Percentiles rank a stretch among this genome's conserved stretches.
Conservation (phyloP, 2,329 filamentous ascomycete genomes). For the Teratosphaeria pseudoeucalypti region DNA sequence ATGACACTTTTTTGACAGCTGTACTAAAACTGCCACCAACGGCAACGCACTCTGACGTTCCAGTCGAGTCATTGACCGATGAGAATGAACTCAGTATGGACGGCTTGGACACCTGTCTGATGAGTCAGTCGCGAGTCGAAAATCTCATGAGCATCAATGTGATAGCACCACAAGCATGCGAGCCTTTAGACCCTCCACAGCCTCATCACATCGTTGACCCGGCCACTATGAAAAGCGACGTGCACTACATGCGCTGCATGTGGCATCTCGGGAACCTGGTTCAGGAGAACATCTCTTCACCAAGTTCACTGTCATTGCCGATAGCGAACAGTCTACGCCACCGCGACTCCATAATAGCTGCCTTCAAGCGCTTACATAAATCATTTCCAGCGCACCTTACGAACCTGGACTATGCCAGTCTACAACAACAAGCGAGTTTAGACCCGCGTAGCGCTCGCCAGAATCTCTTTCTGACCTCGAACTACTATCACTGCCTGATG, state of each 20-base stretch:
- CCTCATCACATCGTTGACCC: conserved; percentile 25
- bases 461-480: conserved; percentile 68
- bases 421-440: conserved; percentile 46
- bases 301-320: conserved; percentile 61
- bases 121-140: conserved; percentile 31
- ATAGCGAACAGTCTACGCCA: conserved; percentile 58
- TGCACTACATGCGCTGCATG: conserved; percentile 58
- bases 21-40: conserved; percentile 67
- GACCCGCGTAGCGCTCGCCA: conserved; percentile 62
- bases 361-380: conserved; percentile 62
- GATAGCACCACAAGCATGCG: conserved; percentile 32
- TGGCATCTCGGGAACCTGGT: conserved; percentile 73
- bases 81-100: conserved; percentile 43
- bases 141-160: conserved; percentile 43
- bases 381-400: conserved; percentile 62
- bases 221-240: conserved; percentile 22
- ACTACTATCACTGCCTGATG: conserved; percentile 77
- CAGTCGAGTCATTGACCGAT: conserved; percentile 61
- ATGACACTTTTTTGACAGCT: conserved; percentile 73
- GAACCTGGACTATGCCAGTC: conserved; percentile 52
- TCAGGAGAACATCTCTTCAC: conserved; percentile 65
- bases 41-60: conserved; percentile 69
- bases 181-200: conserved; percentile 21
- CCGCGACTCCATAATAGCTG: conserved; percentile 58
- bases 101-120: conserved; percentile 50